These are phyloP conservation scores for Codiaeum variegatum DNA, from an alignment of 441 rosid genomes.

Conservation along the genomic window DNA sequence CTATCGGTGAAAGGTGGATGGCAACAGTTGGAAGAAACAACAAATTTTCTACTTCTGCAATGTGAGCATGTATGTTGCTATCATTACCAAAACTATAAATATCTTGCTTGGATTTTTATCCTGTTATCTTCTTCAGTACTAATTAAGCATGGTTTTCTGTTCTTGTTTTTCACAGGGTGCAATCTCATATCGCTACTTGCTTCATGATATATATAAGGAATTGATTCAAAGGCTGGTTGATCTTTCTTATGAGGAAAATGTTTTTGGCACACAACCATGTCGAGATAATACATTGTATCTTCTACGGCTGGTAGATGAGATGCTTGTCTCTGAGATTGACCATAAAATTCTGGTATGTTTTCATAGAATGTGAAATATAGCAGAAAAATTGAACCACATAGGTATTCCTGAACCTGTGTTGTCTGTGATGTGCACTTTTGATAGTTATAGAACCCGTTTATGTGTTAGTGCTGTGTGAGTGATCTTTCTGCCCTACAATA, in stretches of 20 bases:
- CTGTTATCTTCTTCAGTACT: not conserved
- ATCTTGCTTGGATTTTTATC: not conserved
- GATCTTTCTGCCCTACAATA: too few relatives aligned
- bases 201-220: slow-evolving; percentile 77
- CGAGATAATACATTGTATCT: slow-evolving; percentile 90
- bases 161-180: slow-evolving; percentile 52
- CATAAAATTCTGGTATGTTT: slow-evolving; percentile 65
- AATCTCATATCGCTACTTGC: slow-evolving; percentile 49
- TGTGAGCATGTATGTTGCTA: slow-evolving; percentile 61
- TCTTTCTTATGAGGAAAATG: slow-evolving; percentile 74
- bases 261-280: slow-evolving; percentile 86
- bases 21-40: slow-evolving; percentile 94
- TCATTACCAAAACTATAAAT: slow-evolving; percentile 13
- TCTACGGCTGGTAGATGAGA: slow-evolving; percentile 80
- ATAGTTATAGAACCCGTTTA: too few relatives aligned
- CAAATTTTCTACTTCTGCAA: slow-evolving; percentile 72
- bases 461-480: too few relatives aligned
- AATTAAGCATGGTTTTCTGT: slow-evolving; percentile 9
- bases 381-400: not conserved
- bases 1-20: slow-evolving; percentile 94
- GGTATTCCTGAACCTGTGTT: not conserved
- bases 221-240: slow-evolving; percentile 73
- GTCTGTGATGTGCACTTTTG: too few relatives aligned
- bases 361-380: not conserved
- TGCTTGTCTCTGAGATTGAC: slow-evolving; percentile 84